A percentile compares a stretch with the other conserved stretches of the same genome.
Conservation (phyloP, 139 green algal genomes). For the Axilococcus clingmanii region DNA sequence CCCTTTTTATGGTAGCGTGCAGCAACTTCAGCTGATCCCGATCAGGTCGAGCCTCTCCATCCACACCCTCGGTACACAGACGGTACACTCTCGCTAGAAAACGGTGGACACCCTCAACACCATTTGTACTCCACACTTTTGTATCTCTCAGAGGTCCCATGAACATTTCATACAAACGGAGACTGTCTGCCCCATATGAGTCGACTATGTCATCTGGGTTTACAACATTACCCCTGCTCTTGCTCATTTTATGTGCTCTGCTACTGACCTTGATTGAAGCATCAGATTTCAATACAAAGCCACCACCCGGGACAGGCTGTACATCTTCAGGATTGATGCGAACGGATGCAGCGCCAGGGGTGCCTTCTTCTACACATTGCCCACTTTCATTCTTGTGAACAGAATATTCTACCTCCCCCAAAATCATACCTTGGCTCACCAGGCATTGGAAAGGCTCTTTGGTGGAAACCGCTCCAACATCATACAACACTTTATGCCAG, state of each 20-base stretch:
- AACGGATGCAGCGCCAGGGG: constrained; percentile 11
- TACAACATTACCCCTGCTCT: constrained; percentile 94
- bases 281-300: constrained; percentile 55
- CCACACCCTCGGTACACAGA: constrained; percentile 34
- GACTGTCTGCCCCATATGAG: constrained; percentile 85
- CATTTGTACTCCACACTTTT: constrained; percentile 83
- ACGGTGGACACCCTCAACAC: constrained; percentile 93
- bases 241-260: constrained; percentile 97
- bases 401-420: constrained; percentile 89
- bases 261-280: constrained; percentile 47
- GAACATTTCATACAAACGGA: constrained; percentile 99
- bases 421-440: constrained; percentile 97
- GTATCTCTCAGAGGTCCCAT: constrained; percentile 92
- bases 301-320: constrained; percentile 49
- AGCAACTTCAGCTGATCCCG: constrained; percentile 76
- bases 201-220: constrained; percentile 95
- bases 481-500: constrained; percentile 98
- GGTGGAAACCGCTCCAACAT: constrained; percentile 83
- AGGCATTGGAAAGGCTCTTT: constrained; percentile 90
- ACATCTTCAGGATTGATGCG: constrained; percentile 36
- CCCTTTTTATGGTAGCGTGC: constrained; percentile 86
- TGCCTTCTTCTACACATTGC: constrained; percentile 4
- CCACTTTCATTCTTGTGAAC: constrained; percentile 12
- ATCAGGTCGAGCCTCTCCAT: constrained; percentile 1
- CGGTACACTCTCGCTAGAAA: constrained; percentile 87